Conservation (phyloP, 2,329 filamentous ascomycete species). For the Sporothrix dimorphospora region DNA sequence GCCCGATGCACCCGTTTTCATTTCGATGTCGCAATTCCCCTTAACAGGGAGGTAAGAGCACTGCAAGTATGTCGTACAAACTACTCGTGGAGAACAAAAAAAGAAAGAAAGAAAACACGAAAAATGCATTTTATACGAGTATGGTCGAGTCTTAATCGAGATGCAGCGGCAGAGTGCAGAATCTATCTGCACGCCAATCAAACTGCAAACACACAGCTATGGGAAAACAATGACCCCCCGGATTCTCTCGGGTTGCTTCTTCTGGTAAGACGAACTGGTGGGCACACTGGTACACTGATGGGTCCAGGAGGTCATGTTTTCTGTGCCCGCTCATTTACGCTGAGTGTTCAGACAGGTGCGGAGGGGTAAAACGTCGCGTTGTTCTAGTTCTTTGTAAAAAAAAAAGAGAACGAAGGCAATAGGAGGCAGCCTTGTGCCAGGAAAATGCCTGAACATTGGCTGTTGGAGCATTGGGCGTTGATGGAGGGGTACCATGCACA, state of each 20-base stretch:
- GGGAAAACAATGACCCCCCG: neutral
- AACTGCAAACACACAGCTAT: neutral
- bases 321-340: too few relatives aligned
- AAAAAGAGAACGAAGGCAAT: too few relatives aligned
- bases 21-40: neutral
- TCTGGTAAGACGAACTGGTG: neutral
- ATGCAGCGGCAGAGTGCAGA: conserved; percentile 5
- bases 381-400: too few relatives aligned
- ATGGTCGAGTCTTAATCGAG: neutral
- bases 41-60: neutral
- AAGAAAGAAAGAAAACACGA: neutral
- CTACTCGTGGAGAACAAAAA: neutral
- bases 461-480: neutral
- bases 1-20: neutral
- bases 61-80: too few relatives aligned
- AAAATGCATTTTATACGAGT: neutral
- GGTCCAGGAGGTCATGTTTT: too few relatives aligned
- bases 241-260: neutral
- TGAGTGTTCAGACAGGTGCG: neutral
- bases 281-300: neutral
- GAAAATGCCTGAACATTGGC: neutral
- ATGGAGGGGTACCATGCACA: neutral
- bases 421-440: conserved; percentile 20
- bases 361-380: too few relatives aligned
- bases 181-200: neutral